Percentiles rank a stretch among this genome's conserved stretches.
Conservation (phyloP, 345 rosid species). For the Raphanus sativus region DNA sequence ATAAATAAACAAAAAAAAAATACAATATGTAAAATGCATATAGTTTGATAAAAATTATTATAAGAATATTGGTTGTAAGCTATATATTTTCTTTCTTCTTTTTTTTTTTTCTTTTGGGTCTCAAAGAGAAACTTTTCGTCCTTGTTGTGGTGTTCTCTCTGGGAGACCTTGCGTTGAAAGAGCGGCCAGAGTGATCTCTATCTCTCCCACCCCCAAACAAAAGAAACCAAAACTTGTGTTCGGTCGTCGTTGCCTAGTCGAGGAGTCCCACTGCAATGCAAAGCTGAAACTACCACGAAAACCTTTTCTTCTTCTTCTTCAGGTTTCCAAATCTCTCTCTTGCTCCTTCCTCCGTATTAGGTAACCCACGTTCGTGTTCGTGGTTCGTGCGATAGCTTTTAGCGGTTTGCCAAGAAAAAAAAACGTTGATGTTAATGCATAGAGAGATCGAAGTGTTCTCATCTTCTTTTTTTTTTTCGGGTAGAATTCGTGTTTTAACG, state of each 20-base stretch:
- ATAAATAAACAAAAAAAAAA: neutral
- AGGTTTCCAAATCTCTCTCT: slow-evolving; percentile 9
- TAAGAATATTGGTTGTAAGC: neutral
- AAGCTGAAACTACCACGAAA: slow-evolving; percentile 8
- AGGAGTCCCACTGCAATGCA: slow-evolving; percentile 22
- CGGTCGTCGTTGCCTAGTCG: slow-evolving; percentile 29
- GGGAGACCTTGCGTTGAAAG: slow-evolving; percentile 26
- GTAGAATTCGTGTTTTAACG: slow-evolving; percentile 40
- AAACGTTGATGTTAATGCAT: slow-evolving; percentile 23
- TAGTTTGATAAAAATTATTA: neutral
- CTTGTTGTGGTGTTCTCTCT: neutral
- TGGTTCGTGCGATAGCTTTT: neutral
- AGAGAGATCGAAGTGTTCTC: slow-evolving; percentile 34
- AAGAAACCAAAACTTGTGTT: slow-evolving; percentile 5
- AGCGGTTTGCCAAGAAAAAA: neutral
- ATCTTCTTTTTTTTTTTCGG: slow-evolving; percentile 17
- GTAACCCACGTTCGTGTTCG: slow-evolving; percentile 14
- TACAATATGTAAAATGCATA: neutral
- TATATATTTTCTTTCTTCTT: neutral
- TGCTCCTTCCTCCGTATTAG: slow-evolving; percentile 1
- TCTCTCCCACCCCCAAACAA: neutral
- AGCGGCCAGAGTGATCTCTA: slow-evolving; percentile 29
- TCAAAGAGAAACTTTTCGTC: neutral
- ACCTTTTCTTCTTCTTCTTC: neutral
- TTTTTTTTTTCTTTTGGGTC: neutral